Conservation (phyloP, 805 yeast species). For the Myxozyma melibiosi region DNA sequence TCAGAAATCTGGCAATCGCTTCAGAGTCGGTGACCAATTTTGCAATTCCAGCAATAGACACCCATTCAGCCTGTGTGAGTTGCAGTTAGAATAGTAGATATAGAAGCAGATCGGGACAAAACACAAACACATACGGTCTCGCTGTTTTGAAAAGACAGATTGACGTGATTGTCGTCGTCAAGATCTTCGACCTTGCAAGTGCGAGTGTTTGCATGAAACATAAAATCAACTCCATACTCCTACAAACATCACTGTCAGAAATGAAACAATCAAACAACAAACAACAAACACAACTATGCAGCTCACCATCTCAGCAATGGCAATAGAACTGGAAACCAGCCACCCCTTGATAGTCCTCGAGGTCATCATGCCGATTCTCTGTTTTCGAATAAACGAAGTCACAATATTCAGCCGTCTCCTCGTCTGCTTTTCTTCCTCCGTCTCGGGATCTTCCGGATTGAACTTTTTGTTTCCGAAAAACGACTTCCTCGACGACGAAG, state of each 20-base stretch:
- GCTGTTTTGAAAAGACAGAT: conserved; percentile 28
- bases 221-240: conserved; percentile 29
- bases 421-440: conserved; percentile 20
- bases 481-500: not conserved
- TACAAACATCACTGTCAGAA: not conserved
- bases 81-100: not conserved
- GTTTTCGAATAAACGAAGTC: conserved; percentile 14
- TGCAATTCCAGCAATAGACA: conserved; percentile 25
- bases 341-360: conserved; percentile 19
- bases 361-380: conserved; percentile 31
- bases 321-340: conserved; percentile 24
- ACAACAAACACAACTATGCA: no score
- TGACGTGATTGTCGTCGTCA: conserved; percentile 21
- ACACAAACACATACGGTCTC: conserved; percentile 18
- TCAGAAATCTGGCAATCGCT: conserved; percentile 9
- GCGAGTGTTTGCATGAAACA: conserved; percentile 25
- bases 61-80: conserved; percentile 28
- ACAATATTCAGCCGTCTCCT: conserved; percentile 14
- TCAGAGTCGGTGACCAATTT: conserved; percentile 19
- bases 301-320: conserved; percentile 24
- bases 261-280: no score
- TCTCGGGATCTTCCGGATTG: conserved; percentile 26
- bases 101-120: no score
- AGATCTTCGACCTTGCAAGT: conserved; percentile 25
- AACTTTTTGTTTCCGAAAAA: conserved; percentile 14